These are phyloP conservation scores for Septoria petroselini DNA, from an alignment of 2,329 filamentous ascomycete genomes.

Conservation along the genomic window DNA sequence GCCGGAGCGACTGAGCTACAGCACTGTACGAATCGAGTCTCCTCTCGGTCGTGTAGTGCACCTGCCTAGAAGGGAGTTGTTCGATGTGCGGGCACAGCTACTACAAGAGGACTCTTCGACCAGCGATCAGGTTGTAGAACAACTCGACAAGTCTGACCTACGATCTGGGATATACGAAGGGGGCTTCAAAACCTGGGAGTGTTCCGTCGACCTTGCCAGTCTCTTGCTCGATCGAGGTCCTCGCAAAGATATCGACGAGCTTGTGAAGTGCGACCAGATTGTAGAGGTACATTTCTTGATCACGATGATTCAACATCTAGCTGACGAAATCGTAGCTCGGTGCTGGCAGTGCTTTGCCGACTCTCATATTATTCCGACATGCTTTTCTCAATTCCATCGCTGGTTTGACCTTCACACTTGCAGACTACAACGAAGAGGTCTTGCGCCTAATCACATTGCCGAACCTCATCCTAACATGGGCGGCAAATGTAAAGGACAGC, in stretches of 20 bases:
- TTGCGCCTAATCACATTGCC: conserved; percentile 75
- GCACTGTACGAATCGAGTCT: conserved; percentile 58
- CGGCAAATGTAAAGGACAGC: conserved; percentile 26
- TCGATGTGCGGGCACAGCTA: conserved; percentile 76
- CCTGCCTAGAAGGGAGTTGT: conserved; percentile 72
- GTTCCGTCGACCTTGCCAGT: conserved; percentile 73
- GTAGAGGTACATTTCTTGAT: conserved; percentile 41
- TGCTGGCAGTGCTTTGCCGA: conserved; percentile 73
- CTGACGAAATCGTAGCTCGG: conserved; percentile 57
- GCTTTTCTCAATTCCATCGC: conserved; percentile 48
- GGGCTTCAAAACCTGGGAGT: conserved; percentile 88
- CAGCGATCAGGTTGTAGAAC: conserved; percentile 53
- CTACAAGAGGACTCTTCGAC: conserved; percentile 62
- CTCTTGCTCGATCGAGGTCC: conserved; percentile 53
- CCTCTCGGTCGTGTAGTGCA: conserved; percentile 54
- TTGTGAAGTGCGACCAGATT: conserved; percentile 49
- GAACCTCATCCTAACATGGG: conserved; percentile 70
- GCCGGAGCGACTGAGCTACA: conserved; percentile 72
- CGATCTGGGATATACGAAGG: conserved; percentile 81
- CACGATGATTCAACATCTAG: too few species aligned
- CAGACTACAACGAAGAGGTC: conserved; percentile 78
- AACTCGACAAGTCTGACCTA: conserved; percentile 68
- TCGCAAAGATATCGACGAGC: conserved; percentile 49
- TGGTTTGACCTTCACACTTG: conserved; percentile 60
- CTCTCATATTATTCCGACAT: conserved; percentile 67